Evolutionary conservation across 306 rosid species (phyloP).

Genomic region (Herpetospermum pedunculosum): DNA sequence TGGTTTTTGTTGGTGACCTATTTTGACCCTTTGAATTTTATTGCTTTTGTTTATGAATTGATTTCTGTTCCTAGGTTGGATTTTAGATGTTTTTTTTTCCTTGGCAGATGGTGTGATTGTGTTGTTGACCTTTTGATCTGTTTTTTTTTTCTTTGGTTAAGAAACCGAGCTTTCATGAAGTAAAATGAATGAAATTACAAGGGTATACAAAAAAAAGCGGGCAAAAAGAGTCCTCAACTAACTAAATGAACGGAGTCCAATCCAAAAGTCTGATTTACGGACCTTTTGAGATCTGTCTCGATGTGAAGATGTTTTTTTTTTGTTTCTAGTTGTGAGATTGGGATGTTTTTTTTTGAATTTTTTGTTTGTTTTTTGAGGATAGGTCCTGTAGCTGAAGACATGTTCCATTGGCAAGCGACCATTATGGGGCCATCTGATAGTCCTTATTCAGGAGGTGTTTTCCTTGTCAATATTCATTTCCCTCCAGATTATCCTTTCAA

Average conservation of each 20-base stretch:
- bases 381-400: conserved; percentile 73
- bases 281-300: conserved; percentile 4
- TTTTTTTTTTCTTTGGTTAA: too few relatives aligned
- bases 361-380: background rate
- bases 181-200: too few relatives aligned
- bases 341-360: background rate
- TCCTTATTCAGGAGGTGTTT: conserved; percentile 66
- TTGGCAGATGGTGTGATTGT: background rate
- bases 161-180: too few relatives aligned
- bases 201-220: too few relatives aligned
- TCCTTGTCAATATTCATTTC: conserved; percentile 49
- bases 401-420: conserved; percentile 73
- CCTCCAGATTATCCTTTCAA: conserved; percentile 72
- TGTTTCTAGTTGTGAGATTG: background rate
- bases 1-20: background rate
- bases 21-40: background rate
- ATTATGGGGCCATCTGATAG: conserved; percentile 70
- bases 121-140: too few relatives aligned
- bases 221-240: too few relatives aligned
- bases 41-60: background rate
- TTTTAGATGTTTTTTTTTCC: background rate
- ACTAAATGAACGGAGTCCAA: too few relatives aligned
- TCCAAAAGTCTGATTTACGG: too few relatives aligned
- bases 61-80: background rate
- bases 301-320: background rate